A percentile compares a stretch with the other conserved stretches of the same genome.
Conservation (phyloP, 257 asterid genomes). For the Penstemon barbatus region DNA sequence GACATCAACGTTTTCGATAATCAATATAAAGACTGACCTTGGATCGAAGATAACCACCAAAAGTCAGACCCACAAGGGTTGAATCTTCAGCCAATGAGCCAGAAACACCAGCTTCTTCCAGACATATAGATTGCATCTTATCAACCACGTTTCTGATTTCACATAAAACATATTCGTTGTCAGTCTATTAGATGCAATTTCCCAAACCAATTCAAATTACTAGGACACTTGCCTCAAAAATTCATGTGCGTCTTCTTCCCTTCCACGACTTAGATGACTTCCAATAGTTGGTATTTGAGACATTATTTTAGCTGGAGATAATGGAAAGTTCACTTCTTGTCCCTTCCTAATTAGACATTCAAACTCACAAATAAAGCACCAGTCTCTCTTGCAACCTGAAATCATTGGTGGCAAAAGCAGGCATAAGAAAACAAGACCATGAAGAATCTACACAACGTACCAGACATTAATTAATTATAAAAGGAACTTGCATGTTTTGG, state of each 20-base stretch:
- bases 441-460: constrained; percentile 14
- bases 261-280: constrained; percentile 33
- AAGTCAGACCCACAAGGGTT: constrained; percentile 60
- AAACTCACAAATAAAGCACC: constrained; percentile 59
- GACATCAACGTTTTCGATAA: constrained; percentile 14
- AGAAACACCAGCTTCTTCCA: constrained; percentile 55
- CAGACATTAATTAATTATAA: constrained; percentile 9
- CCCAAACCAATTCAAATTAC: constrained; percentile 21
- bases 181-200: constrained; percentile 19
- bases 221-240: constrained; percentile 50
- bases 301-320: constrained; percentile 55
- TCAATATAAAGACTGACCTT: constrained; percentile 43
- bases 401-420: constrained; percentile 15
- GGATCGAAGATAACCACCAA: constrained; percentile 67
- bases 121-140: constrained; percentile 55
- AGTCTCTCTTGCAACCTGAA: constrained; percentile 51
- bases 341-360: constrained; percentile 52
- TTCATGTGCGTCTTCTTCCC: constrained; percentile 78
- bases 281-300: constrained; percentile 64
- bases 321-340: constrained; percentile 37
- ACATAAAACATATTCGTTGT: constrained; percentile 23
- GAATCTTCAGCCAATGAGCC: constrained; percentile 53
- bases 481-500: constrained; percentile 56
- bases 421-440: constrained; percentile 10
- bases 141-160: constrained; percentile 51